Percentiles rank a stretch among this genome's conserved stretches.
These are phyloP conservation scores for Daldinia loculata DNA, from an alignment of 495 filamentous ascomycete species.

Conservation along the genomic window DNA sequence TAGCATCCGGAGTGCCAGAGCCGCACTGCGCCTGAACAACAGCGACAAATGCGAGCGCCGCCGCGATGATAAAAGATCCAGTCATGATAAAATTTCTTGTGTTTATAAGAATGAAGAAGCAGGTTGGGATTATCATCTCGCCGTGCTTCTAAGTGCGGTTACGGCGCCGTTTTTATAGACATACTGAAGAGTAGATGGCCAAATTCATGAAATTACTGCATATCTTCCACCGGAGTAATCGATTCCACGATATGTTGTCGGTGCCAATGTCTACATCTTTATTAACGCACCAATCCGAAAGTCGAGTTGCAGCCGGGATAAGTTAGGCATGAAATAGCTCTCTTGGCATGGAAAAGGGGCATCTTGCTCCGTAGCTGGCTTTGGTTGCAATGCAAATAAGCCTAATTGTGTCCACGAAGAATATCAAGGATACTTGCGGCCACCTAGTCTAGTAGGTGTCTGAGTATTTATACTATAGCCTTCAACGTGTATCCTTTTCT, in stretches of 20 bases:
- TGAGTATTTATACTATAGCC: not conserved
- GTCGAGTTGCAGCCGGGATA: not conserved
- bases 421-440: not conserved
- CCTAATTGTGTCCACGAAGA: not conserved
- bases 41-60: slow-evolving; percentile 44
- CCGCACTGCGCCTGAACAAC: slow-evolving; percentile 51
- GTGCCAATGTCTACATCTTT: slow-evolving; percentile 5
- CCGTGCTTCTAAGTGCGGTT: not conserved
- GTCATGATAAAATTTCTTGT: slow-evolving; percentile 11
- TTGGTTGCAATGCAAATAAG: slow-evolving; percentile 8
- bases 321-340: slow-evolving; percentile 3
- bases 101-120: not conserved
- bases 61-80: slow-evolving; percentile 31
- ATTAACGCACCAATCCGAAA: slow-evolving; percentile 23
- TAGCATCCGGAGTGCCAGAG: slow-evolving; percentile 50
- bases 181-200: not conserved
- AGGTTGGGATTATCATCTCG: not conserved
- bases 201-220: not conserved
- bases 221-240: slow-evolving; percentile 19
- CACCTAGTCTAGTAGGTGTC: not conserved
- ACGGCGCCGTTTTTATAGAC: slow-evolving; percentile 7
- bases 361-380: slow-evolving; percentile 16
- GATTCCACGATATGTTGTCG: slow-evolving; percentile 23
- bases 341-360: slow-evolving; percentile 6
- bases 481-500: too few relatives aligned